Evolutionary conservation across 257 asterid species (phyloP), one percentile per base, ranked within the genome.

Genomic region (Haberlea rhodopensis): DNA sequence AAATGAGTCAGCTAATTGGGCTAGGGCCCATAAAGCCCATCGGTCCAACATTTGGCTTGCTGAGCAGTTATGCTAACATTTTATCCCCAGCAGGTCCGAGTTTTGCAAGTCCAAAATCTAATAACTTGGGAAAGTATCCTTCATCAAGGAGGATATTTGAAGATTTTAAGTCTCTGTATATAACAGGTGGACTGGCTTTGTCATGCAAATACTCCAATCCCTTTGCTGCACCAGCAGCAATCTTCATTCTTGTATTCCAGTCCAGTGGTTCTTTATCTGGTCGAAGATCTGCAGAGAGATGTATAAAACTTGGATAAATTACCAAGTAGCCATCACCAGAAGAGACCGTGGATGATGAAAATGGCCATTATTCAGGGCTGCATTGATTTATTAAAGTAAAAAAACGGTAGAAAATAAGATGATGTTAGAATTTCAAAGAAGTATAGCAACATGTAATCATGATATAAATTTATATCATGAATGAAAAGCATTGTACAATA

Each of bases 41-140:
- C n/a, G n/a, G n/a, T n/a, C n/a, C n/a, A n/a, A n/a, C n/a, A n/a
- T n/a, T n/a, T n/a, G n/a, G n/a, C n/a, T n/a, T n/a, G n/a, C n/a
- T n/a, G n/a, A n/a, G n/a, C n/a, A n/a, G n/a, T n/a, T n/a, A n/a
- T n/a, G n/a, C n/a, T n/a, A n/a, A n/a, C n/a, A n/a, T 92, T 79
- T 92, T 92, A 62, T 92, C 99, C 6, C 99, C 99, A 67, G 89
- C 94, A 0, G 99, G 99, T 15, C 99, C 99, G 60, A 92, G 79
- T 79, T 92, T 92, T 4, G 99, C 99, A 18, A 92, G 99, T 54
- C 99, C 99, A 27, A 92, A 92, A 80, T 92, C 99, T 0, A 97
- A 92, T 20, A 92, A 65, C 70, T 92, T 92, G 15, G 99, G 99
- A 57, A 84, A 95, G 70, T 49, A 89, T 10, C 89, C 97, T 63